Evolutionary conservation across 768 basidiomycete species (phyloP), one percentile per base, ranked within the genome.

Genomic region (Leccinum boreale): DNA sequence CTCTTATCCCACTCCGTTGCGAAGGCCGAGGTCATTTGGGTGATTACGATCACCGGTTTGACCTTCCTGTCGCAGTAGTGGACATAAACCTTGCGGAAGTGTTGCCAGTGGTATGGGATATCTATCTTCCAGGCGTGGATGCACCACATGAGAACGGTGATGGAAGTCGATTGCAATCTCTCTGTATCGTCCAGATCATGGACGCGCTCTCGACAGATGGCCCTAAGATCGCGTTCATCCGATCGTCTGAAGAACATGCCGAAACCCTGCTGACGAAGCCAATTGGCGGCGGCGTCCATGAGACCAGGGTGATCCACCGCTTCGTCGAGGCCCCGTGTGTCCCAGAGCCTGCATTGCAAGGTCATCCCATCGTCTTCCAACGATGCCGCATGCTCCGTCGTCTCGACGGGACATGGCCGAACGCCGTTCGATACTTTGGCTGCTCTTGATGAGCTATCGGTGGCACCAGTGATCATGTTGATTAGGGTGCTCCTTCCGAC

Each of bases 81-180:
- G 57, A 62, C 61, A 36, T 65, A 69, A 23, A 68, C 61, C 36
- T 60, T 66, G 63, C 63, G 61, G 60, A 69, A 69, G 28, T 68
- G 66, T 12, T 56, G 56, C 67, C 67, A 69, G 46, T 70, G 66
- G 31, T 58, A 58, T 10, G 64, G 60, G 45, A 68, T 58, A 19
- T 63, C 66, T 49, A 70, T 70, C 58, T 69, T 70, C 5, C 64
- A 68, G 42, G 67, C 67, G n/a, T 63, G 63, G 19, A 69, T 70
- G n/a, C 67, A 68, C 67, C 67, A 70, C 54, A 70, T 58, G 7
- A 70, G 61, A 54, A 67, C 26, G 51, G 66, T 44, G 52, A 21
- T 48, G 46, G 64, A 24, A 47, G 54, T 17, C 14, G 62, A 31
- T 46, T 6, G 48, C 11, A 56, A 28, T 33, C 53, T 35, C 19